Conservation (phyloP, 768 basidiomycete species). For the Collybia nuda region DNA sequence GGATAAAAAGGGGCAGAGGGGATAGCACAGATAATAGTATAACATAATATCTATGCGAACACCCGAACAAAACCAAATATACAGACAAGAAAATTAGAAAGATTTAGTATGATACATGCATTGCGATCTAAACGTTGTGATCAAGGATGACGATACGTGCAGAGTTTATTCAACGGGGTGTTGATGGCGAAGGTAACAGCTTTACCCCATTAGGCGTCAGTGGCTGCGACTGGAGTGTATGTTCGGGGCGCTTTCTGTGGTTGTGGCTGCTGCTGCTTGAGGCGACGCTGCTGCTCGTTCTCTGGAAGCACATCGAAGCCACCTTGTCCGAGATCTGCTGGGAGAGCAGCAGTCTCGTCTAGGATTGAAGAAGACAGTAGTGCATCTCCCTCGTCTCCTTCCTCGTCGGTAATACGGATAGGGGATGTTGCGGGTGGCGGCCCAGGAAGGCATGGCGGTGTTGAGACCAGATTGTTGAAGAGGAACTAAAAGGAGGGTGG, state of each 20-base stretch:
- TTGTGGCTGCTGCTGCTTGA: constrained; percentile 14
- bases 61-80: too few relatives aligned
- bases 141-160: not conserved
- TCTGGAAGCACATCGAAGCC: constrained; percentile 82
- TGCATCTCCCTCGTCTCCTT: constrained; percentile 59
- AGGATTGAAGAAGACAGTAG: constrained; percentile 45
- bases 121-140: not conserved
- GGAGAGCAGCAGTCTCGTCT: constrained; percentile 83
- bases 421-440: constrained; percentile 33
- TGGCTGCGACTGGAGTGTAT: not conserved
- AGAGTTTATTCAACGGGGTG: not conserved
- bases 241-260: constrained; percentile 5
- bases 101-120: not conserved
- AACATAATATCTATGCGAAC: too few relatives aligned
- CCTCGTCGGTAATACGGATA: constrained; percentile 46
- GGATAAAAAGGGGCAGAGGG: too few relatives aligned
- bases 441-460: constrained; percentile 61
- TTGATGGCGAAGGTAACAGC: too few relatives aligned
- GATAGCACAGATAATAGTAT: too few relatives aligned
- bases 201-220: too few relatives aligned
- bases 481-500: constrained; percentile 55
- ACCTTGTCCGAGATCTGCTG: constrained; percentile 76
- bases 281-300: constrained; percentile 33
- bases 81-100: not conserved
- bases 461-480: constrained; percentile 80